Base-by-base conservation (phyloP, 306 rosid genomes). In the Coriaria nepalensis region DNA sequence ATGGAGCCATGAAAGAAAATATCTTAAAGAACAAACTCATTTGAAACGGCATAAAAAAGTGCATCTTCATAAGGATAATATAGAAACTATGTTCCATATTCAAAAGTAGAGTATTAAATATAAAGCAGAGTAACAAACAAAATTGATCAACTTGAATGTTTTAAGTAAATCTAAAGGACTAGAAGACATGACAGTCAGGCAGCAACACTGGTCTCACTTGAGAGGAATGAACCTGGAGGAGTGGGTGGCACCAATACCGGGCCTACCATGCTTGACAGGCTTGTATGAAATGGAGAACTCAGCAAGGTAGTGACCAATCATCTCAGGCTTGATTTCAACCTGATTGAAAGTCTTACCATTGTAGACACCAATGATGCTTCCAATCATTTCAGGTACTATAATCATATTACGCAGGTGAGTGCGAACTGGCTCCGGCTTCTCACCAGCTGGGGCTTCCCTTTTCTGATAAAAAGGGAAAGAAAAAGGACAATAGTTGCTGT, bases 241-340 rank as follows among this genome's bases (percentile, higher is more conserved):
- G 75, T 87, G 96, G 49, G 96, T 87, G 52, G 96, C 96, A 71
- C 96, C 96, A 66, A 87, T 87, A 78, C 96, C 94, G 10, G 96
- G 96, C 49, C 94, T 78, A 51, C 94, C 96, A 0, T 87, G 96
- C 86, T 87, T 87, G 29, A 87, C 96, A 3, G 94, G 94, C 69
- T 87, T 87, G 87, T 87, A 87, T 29, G 93, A 83, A 37, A 87
- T 87, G 2, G 96, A 87, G 73, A 87, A 83, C 73, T 78, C 96
- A 0, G 94, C 93, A 9, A 87, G 77, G 68, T 87, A 87, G 48
- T 87, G 96, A 4, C 93, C 83, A 20, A 86, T 86, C 95, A 86
- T 86, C 54, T 86, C 95, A 5, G 86, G 95, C 50, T 86, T 86
- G 63, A 86, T 86, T 47, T 86, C 95, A 69, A 86, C 95, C 77